Evolutionary conservation across 2,329 filamentous ascomycete species (phyloP), one percentile per base, ranked within the genome.

Genomic region (Aureobasidium subglaciale): DNA sequence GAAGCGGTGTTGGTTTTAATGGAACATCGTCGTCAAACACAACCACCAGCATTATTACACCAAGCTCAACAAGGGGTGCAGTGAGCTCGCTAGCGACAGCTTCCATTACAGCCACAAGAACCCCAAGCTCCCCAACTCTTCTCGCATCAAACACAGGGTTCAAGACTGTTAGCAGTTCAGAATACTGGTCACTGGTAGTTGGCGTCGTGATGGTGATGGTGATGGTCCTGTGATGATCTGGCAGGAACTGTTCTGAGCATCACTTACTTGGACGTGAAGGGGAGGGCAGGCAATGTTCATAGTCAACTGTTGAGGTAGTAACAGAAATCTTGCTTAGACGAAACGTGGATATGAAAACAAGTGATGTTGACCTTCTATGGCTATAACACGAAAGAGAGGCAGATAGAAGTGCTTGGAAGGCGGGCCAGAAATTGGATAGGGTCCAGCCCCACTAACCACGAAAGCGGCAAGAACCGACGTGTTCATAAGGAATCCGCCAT

Each of bases 321-420:
- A 16, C 25, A 2, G 15, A 18, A 48, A 30, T 3, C 25, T 18
- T 43, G 40, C 29, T 18, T n/a, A 9, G 13, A 10, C 22, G 8
- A 13, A 16, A 16, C n/a, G n/a, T n/a, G n/a, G n/a, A n/a, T n/a
- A n/a, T 15, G 15, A 27, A 29, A 29, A 27, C 16, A n/a, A 7
- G 40, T 29, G 40, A 43, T 43, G n/a, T n/a, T n/a, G n/a, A n/a
- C n/a, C n/a, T n/a, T n/a, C n/a, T n/a, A n/a, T n/a, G n/a, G n/a
- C n/a, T n/a, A 42, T 27, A 10, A 5, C 25, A 30, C 18, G 10
- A 41, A 9, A 48, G 29, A 48, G 16, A 42, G 40, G 15, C 46
- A 24, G 27, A 54, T 52, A 43, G 50, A 54, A 54, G 50, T 54
- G 50, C 38, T 42, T 54, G 38, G 50, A 54, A 54, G 50, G 24